These are phyloP conservation scores for Vicia faba DNA, from an alignment of 306 rosid species.

Conservation along the genomic window DNA sequence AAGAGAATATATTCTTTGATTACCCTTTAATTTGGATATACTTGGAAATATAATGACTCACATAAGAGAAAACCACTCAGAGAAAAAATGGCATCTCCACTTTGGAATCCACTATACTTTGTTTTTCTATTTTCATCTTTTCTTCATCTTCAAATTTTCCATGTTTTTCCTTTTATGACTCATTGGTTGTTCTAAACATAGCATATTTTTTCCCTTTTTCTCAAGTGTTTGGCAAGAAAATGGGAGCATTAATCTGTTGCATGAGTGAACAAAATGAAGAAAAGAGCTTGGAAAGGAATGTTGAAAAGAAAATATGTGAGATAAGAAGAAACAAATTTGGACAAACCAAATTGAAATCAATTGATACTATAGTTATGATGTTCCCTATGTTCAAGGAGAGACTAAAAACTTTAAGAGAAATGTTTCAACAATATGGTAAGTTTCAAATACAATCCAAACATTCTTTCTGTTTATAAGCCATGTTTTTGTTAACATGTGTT, in stretches of 20 bases:
- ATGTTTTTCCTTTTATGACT: constrained; percentile 28
- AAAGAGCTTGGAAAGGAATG: constrained; percentile 67
- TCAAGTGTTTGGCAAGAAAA: constrained; percentile 49
- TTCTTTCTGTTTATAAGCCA: neutral
- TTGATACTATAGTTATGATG: constrained; percentile 68
- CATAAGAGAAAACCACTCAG: constrained; percentile 17
- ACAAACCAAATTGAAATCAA: constrained; percentile 57
- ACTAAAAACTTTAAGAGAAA: constrained; percentile 59
- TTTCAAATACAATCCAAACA: constrained; percentile 16
- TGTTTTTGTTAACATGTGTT: constrained; percentile 1
- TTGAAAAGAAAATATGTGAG: constrained; percentile 67
- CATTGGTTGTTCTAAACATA: neutral
- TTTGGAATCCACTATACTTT: constrained; percentile 43
- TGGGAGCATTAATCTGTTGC: constrained; percentile 61
- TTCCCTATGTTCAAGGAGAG: constrained; percentile 76
- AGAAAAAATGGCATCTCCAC: constrained; percentile 36
- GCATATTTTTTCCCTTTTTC: constrained; percentile 25
- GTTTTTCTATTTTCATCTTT: constrained; percentile 25
- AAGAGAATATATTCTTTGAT: constrained; percentile 41
- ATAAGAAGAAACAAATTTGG: constrained; percentile 53
- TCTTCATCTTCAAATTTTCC: constrained; percentile 5
- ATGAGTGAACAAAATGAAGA: constrained; percentile 47
- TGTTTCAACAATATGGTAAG: constrained; percentile 84
- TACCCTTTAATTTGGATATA: constrained; percentile 1
- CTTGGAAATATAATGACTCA: neutral